Evolutionary conservation across 2,329 filamentous ascomycete genomes (phyloP), one percentile per base, ranked within the genome.

Genomic region (Sclerotinia sclerotiorum): DNA sequence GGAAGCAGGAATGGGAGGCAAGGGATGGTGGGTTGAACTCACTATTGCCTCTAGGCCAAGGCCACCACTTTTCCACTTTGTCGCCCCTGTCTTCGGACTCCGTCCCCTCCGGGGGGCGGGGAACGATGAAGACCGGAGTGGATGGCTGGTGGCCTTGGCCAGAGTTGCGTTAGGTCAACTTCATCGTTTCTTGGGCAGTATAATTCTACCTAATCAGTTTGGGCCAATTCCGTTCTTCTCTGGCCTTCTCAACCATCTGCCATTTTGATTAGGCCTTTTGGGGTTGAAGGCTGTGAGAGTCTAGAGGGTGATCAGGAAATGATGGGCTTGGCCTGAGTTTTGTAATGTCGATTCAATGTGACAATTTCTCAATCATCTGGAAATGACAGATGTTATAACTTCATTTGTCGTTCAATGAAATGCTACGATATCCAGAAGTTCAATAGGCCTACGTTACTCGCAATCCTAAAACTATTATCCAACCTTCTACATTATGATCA

Each of bases 151-250:
- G 8, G 27, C 7, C 27, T 54, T 54, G 27, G 1, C 42, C 57
- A 60, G 24, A 60, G 42, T 60, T 60, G 57, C 42, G 42, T 60
- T 60, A 60, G 42, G 57, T 60, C 19, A 19, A 48, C n/a, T 60
- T 32, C 17, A 32, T 60, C 10, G 42, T 60, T 60, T 2, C 2
- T 29, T 6, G 4, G 24, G 24, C 42, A 29, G 17, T 3, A 2
- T 10, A 32, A 29, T 60, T 17, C 5, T 5, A 32, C 11, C 6
- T 60, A 15, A n/a, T n/a, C n/a, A n/a, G n/a, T n/a, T 32, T 48
- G 42, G 42, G 42, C 42, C 42, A 48, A 32, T 24, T 17, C 27
- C 42, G n/a, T 61, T 1, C 11, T 29, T 35, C 4, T 48, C 19
- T 32, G 5, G 3, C 19, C 32, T n/a, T n/a, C 42, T 35, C 42